phyloP scores from a whole-genome alignment of 345 rosid genomes.

The Clarkia xantiana region DNA sequence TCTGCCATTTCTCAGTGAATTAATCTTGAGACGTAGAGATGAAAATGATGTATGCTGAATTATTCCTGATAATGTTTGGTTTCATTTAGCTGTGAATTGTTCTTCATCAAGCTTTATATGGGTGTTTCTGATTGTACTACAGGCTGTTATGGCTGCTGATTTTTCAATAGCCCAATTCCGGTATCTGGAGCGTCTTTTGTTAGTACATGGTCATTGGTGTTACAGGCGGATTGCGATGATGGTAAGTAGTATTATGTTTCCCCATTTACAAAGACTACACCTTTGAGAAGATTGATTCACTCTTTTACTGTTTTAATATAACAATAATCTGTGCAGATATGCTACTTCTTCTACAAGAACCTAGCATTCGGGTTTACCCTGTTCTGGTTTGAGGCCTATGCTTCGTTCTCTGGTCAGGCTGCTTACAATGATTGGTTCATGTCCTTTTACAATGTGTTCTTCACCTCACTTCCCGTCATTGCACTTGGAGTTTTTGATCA shows the following conservation, averaged over 20 bases:
- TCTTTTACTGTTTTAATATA: slow-evolving; percentile 2
- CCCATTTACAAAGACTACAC: too few species aligned
- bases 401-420: slow-evolving; percentile 87
- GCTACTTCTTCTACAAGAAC: slow-evolving; percentile 97
- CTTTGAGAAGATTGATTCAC: too few species aligned
- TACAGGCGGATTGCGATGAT: slow-evolving; percentile 79
- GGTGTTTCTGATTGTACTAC: slow-evolving; percentile 6
- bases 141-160: slow-evolving; percentile 98
- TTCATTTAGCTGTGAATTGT: too few species aligned
- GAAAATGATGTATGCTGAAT: too few species aligned
- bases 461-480: slow-evolving; percentile 92
- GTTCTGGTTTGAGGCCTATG: slow-evolving; percentile 84
- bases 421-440: slow-evolving; percentile 96
- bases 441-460: slow-evolving; percentile 87
- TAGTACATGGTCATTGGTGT: slow-evolving; percentile 98
- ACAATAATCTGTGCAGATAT: slow-evolving; percentile 45
- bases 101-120: too few species aligned
- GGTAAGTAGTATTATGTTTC: slow-evolving; percentile 31
- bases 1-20: too few species aligned
- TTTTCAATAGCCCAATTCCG: slow-evolving; percentile 81
- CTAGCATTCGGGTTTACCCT: slow-evolving; percentile 79
- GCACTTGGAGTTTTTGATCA: slow-evolving; percentile 93
- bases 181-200: slow-evolving; percentile 60
- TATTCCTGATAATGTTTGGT: too few species aligned
- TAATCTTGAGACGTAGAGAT: too few species aligned